These are phyloP conservation scores for Orbilia javanica DNA, from an alignment of 2,329 filamentous ascomycete genomes.

Conservation along the genomic window DNA sequence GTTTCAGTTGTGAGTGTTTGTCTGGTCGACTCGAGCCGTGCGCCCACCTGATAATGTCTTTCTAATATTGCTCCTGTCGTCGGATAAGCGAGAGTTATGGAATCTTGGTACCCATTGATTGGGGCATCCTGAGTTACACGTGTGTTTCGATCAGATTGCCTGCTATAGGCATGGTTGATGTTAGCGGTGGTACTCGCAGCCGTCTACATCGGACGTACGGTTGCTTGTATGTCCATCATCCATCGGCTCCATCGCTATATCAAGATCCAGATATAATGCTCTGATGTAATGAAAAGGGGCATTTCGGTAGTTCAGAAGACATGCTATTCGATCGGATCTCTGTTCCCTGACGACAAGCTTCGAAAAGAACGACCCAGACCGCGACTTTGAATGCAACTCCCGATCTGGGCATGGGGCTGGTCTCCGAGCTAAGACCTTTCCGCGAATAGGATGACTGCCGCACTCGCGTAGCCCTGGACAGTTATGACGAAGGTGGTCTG, in stretches of 20 bases:
- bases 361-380: slow-evolving; percentile 58
- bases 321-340: slow-evolving; percentile 50
- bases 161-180: slow-evolving; percentile 21
- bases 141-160: slow-evolving; percentile 56
- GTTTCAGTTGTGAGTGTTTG: slow-evolving; percentile 56
- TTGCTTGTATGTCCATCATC: slow-evolving; percentile 28
- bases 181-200: slow-evolving; percentile 29
- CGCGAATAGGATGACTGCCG: slow-evolving; percentile 59
- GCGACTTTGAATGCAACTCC: slow-evolving; percentile 39
- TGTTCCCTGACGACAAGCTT: slow-evolving; percentile 35
- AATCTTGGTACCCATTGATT: slow-evolving; percentile 45
- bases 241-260: slow-evolving; percentile 34
- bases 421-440: slow-evolving; percentile 39
- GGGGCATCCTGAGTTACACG: slow-evolving; percentile 50
- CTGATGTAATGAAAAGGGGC: slow-evolving; percentile 56
- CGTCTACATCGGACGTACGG: slow-evolving; percentile 23
- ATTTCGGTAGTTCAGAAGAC: slow-evolving; percentile 20
- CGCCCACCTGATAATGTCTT: slow-evolving; percentile 34
- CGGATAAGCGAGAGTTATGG: slow-evolving; percentile 40
- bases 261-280: slow-evolving; percentile 36
- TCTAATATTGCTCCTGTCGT: slow-evolving; percentile 17
- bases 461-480: slow-evolving; percentile 58
- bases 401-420: slow-evolving; percentile 57
- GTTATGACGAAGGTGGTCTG: slow-evolving; percentile 59
- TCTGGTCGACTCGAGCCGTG: slow-evolving; percentile 36